A percentile compares a stretch with the other conserved stretches of the same genome.
Conservation (phyloP, 108 stramenopile species). For the Epithemia pelagica region DNA sequence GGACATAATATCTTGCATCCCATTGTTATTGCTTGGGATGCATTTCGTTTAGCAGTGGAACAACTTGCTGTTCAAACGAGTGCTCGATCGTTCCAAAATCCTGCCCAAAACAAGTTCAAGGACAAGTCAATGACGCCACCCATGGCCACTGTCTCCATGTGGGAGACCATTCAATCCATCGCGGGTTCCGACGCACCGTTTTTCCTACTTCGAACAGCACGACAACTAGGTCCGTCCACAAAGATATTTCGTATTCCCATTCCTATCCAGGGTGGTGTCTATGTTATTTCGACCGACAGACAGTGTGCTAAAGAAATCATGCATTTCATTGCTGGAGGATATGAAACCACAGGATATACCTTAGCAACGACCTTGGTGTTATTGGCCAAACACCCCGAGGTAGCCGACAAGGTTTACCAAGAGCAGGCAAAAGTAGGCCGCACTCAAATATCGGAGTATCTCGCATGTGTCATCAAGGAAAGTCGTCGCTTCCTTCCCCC, state of each 20-base stretch:
- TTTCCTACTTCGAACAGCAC: too few species aligned
- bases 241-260: too few species aligned
- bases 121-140: too few species aligned
- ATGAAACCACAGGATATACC: constrained; percentile 42
- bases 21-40: constrained; percentile 99
- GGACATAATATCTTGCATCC: constrained; percentile 96
- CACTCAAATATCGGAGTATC: not conserved
- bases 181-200: too few species aligned
- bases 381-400: constrained; percentile 30
- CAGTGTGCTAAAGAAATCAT: too few species aligned
- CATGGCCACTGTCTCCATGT: too few species aligned
- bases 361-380: constrained; percentile 34
- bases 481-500: not conserved
- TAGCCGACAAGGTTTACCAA: constrained; percentile 18
- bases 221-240: too few species aligned
- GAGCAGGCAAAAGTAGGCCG: constrained; percentile 21
- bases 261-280: too few species aligned
- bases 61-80: constrained; percentile 98
- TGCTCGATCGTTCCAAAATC: constrained; percentile 88
- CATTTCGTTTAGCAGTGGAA: constrained; percentile 99
- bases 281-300: too few species aligned
- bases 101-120: constrained; percentile 87
- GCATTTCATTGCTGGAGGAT: constrained; percentile 34
- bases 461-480: not conserved
- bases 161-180: too few species aligned